phyloP scores from a whole-genome alignment of 1,284 basidiomycete species.

The Trametes polyzona region DNA sequence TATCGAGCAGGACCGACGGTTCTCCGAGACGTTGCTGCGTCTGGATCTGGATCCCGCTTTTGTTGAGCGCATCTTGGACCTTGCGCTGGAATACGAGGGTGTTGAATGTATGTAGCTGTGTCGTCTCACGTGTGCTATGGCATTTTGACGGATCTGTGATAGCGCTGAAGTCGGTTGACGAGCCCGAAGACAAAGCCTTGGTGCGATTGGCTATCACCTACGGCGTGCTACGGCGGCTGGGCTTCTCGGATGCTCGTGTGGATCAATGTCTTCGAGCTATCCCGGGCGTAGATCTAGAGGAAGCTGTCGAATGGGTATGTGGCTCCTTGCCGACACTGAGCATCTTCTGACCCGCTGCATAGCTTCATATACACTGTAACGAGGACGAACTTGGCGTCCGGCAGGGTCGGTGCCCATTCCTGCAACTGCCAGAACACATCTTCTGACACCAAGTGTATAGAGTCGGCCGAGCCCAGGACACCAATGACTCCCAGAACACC shows the following conservation, averaged over 20 bases:
- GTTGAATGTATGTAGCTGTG: slow-evolving; percentile 40
- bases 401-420: slow-evolving; percentile 28
- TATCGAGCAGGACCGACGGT: slow-evolving; percentile 84
- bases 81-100: slow-evolving; percentile 45
- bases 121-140: background rate
- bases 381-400: slow-evolving; percentile 56
- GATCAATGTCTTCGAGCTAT: slow-evolving; percentile 70
- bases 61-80: slow-evolving; percentile 62
- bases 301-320: slow-evolving; percentile 91
- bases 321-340: background rate
- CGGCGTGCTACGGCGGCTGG: slow-evolving; percentile 83
- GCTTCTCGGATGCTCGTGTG: slow-evolving; percentile 75
- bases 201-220: slow-evolving; percentile 79
- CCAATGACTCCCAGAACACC: slow-evolving; percentile 38
- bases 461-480: slow-evolving; percentile 19
- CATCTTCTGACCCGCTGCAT: background rate
- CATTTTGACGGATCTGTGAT: slow-evolving; percentile 1
- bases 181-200: slow-evolving; percentile 74
- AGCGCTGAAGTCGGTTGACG: slow-evolving; percentile 48
- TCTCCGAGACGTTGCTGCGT: slow-evolving; percentile 66
- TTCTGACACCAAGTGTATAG: background rate
- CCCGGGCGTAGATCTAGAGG: slow-evolving; percentile 79
- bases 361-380: slow-evolving; percentile 43
- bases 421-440: background rate
- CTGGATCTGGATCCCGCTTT: slow-evolving; percentile 68